Evolutionary conservation across 768 basidiomycete species (phyloP).

Genomic region (Russula olivacea): DNA sequence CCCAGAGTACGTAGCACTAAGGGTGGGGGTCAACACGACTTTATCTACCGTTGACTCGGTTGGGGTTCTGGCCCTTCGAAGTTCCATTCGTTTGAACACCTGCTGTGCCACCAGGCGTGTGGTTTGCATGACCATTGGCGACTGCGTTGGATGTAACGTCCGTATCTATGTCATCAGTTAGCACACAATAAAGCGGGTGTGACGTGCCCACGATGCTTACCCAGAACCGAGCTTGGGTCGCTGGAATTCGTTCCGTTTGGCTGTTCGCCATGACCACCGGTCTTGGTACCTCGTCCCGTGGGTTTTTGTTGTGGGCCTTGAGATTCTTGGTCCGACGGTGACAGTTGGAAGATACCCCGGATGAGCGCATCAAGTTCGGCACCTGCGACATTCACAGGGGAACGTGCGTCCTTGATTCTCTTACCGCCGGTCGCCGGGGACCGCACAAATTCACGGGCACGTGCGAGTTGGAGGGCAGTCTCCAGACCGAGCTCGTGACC

Average conservation of each 20-base stretch:
- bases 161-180: slow-evolving; percentile 1
- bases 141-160: neutral
- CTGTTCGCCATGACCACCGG: neutral
- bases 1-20: neutral
- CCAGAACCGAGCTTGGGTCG: slow-evolving; percentile 3
- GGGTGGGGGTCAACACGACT: neutral
- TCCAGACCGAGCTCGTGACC: slow-evolving; percentile 52
- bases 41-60: slow-evolving; percentile 10
- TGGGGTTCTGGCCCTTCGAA: slow-evolving; percentile 2
- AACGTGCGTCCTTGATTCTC: neutral
- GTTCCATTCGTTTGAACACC: slow-evolving; percentile 1
- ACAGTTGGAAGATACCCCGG: slow-evolving; percentile 19
- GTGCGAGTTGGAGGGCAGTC: slow-evolving; percentile 46
- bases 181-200: slow-evolving; percentile 2
- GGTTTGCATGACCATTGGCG: neutral
- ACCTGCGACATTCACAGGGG: neutral
- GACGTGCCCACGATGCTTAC: slow-evolving; percentile 10
- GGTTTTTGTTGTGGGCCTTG: neutral
- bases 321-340: neutral
- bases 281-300: neutral
- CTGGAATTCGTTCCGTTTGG: neutral
- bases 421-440: neutral
- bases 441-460: slow-evolving; percentile 42
- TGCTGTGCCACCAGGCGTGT: neutral
- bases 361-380: slow-evolving; percentile 19